Evolutionary conservation across 169 alveolate species (phyloP), one percentile per base, ranked within the genome.

Genomic region (Eimeria nieschulzi): DNA sequence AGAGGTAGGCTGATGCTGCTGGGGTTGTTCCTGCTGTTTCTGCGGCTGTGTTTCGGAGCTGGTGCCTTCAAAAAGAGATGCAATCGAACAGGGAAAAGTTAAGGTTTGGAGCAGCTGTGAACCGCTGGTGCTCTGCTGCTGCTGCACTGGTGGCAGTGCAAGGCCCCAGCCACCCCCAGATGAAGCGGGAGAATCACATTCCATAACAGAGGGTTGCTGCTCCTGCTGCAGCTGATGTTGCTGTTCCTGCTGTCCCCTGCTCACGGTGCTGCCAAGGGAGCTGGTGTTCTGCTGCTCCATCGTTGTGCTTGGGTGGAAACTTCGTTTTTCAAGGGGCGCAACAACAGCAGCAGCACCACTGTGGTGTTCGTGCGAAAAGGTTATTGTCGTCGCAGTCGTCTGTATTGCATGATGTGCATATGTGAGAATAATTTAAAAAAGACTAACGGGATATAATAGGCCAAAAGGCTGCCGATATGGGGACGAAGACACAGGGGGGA

Each of bases 171-270:
- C 84, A 5, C 84, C 84, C 8, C 51, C 46, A 9, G 46, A 39
- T 7, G 25, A 13, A 7, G 84, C 26, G 1, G 33, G 84, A 17
- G 84, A 39, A 25, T 76, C 84, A 55, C 84, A 53, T 15, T 76
- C 84, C 84, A 53, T 76, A n/a, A 56, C 26, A 9, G 66, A 10
- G 13, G 61, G 33, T 19, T 25, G 53, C 56, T 26, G 26, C 59
- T 72, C 61, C 82, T 72, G 61, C 82, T 72, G 82, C 82, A 9
- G 82, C 61, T 72, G 82, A 54, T 72, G 82, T 56, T n/a, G 82
- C 82, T 26, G 82, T 59, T 7, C 61, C 82, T 72, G 82, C 82
- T 72, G 82, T 9, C 56, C 0, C 33, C 82, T 33, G 82, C 51
- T 51, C n/a, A 72, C 61, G 82, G 61, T 72, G 82, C 56, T 21